phyloP scores from a whole-genome alignment of 2,329 filamentous ascomycete species.

The Rachicladosporium sp. region DNA sequence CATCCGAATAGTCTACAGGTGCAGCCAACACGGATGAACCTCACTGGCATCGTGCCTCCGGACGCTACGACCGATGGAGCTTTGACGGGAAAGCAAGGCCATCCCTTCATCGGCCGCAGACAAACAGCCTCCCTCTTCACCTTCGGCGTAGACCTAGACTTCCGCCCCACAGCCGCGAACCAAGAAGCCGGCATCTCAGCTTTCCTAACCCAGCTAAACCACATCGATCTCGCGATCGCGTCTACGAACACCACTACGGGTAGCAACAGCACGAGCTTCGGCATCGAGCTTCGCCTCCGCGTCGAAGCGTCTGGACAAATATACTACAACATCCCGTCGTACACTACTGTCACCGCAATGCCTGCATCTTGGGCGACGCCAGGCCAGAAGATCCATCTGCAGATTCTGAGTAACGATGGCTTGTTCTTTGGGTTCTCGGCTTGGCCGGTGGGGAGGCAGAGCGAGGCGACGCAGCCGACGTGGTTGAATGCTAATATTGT shows the following conservation, averaged over 20 bases:
- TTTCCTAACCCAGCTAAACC: conserved; percentile 43
- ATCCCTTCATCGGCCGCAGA: conserved; percentile 42
- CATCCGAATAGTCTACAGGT: conserved; percentile 36
- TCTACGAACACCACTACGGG: too few species aligned
- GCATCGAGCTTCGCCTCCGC: too few species aligned
- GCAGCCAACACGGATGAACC: conserved; percentile 37
- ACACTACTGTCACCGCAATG: too few species aligned
- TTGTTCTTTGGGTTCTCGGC: conserved; percentile 2
- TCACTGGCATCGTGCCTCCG: conserved; percentile 31
- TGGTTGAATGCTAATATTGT: conserved; percentile 1
- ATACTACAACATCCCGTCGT: too few species aligned
- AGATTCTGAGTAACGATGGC: conserved; percentile 2
- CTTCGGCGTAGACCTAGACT: conserved; percentile 37
- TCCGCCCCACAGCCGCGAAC: conserved; percentile 24
- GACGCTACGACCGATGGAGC: conserved; percentile 29
- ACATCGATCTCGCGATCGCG: conserved; percentile 33
- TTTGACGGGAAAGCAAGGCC: conserved; percentile 34
- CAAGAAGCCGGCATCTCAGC: conserved; percentile 42
- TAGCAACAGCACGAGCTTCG: too few species aligned
- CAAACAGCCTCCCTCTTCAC: conserved; percentile 45
- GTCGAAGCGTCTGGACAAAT: too few species aligned
- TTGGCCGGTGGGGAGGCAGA: neutral
- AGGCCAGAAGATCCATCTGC: conserved; percentile 2
- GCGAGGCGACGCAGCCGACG: neutral
- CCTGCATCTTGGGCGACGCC: too few species aligned